Base-by-base conservation (phyloP, 805 yeast species). In the Clavispora vitiphila region DNA sequence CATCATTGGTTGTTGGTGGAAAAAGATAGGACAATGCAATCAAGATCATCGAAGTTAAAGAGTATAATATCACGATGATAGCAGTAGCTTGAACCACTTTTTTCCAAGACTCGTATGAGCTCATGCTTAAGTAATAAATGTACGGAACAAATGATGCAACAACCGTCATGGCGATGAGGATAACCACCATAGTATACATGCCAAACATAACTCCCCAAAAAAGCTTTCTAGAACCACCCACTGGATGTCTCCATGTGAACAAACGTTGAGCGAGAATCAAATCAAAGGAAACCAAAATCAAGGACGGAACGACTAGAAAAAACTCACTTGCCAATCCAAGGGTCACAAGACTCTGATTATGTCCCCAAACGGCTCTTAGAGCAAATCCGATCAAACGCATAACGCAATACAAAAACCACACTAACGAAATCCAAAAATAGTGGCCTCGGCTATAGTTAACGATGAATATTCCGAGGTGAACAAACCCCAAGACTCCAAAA, bases 1-100 rank as follows among this genome's bases (percentile, higher is more conserved):
- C 72, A 45, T 78, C 78, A 29, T 61, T 64, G 25, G 64, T 44
- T 6, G 85, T 76, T 16, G 87, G 80, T 46, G 75, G 74, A 51
- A 80, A 63, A 32, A 73, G 43, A 54, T 65, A 84, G 1, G 89
- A 78, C 35, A 74, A 56, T 0, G 56, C 54, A 19, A 81, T 64
- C 53, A 84, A 67, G 7, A 56, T 35, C 35, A 77, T 55, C 1
- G 88, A 78, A 2, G 78, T 56, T 32, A 74, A 58, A 2, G 86
- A 75, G 57, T 82, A 84, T 25, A 66, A 42, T 10, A 64, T 40
- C 38, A 66, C 56, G 39, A 64, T 51, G 14, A 69, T 45, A 1
- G 65, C 43, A 2, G 71, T 55, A 21, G 55, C 58, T 56, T 51
- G 54, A 24, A 63, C 64, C 34, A 60, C 58, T 7, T 53, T 53